Evolutionary conservation across 2,329 filamentous ascomycete species (phyloP), one percentile per base, ranked within the genome.

Genomic region (Microsporum ferrugineum): DNA sequence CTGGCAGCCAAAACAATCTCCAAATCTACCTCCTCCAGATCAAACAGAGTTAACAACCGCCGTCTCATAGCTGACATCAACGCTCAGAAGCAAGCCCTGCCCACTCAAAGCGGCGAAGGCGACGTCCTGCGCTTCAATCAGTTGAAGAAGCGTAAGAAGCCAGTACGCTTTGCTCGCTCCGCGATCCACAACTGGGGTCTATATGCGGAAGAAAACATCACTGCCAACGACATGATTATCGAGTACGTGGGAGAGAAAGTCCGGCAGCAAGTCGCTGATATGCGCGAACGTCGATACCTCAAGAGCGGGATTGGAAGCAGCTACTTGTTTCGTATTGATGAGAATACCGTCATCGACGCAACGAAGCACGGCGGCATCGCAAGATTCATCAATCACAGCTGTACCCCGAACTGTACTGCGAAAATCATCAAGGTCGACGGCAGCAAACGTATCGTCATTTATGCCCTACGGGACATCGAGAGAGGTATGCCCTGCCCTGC

Each of bases 361-460:
- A 99, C 94, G 29, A 99, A 99, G 79, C 94, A 95, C 78, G 94
- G 94, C 63, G 94, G 94, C 62, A 99, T 99, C 75, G 94, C 94
- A 36, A 84, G 94, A 49, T 99, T 99, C 76, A 99, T 99, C 81
- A 99, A 99, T 67, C 81, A 99, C 75, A 95, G 90, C 73, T 99
- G 94, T 75, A 94, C 91, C 77, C 94, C 94, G 5, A 99, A 97
- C 72, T 99, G 94, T 77, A 99, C 94, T 43, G 94, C 94, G 65
- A 99, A 97, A 79, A 99, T 99, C 71, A 99, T 99, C 78, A 95
- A 95, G 75, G 94, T 97, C 60, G 94, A 99, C 71, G 92, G 92
- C 65, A 96, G 89, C 73, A 96, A 96, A 78, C 85, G 94, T 66
- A 99, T 99, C 77, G 94, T 99, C 76, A 99, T 99, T 71, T 99